A percentile compares a stretch with the other conserved stretches of the same genome.
These are phyloP conservation scores for Gossypioides kirkii DNA, from an alignment of 345 rosid genomes.

Conservation along the genomic window DNA sequence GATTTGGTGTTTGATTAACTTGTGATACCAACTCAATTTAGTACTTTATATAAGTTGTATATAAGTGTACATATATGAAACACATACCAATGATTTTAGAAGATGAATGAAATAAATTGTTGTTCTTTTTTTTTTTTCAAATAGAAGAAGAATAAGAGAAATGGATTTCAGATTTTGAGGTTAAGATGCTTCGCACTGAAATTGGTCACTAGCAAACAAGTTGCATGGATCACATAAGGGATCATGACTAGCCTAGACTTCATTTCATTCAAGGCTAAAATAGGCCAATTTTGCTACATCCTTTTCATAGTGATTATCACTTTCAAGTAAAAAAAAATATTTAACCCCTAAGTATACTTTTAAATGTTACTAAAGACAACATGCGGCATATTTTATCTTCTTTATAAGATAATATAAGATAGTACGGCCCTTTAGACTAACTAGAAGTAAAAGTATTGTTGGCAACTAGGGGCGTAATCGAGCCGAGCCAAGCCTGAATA, in stretches of 20 bases:
- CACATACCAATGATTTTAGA: not conserved
- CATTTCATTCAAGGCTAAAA: not conserved
- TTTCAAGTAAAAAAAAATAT: not conserved
- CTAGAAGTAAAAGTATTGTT: not conserved
- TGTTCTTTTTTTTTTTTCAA: not conserved
- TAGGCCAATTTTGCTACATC: not conserved
- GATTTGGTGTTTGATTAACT: too few relatives aligned
- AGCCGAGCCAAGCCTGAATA: too few relatives aligned
- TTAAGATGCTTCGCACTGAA: not conserved
- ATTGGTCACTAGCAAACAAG: not conserved
- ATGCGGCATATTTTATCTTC: too few relatives aligned
- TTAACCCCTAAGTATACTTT: not conserved
- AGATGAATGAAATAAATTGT: not conserved
- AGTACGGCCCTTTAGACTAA: not conserved
- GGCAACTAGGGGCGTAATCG: not conserved
- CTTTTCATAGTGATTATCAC: not conserved
- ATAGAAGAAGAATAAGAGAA: not conserved
- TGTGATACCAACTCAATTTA: too few relatives aligned
- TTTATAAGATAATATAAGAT: not conserved
- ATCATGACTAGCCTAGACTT: not conserved
- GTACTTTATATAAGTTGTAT: too few relatives aligned
- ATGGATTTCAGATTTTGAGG: not conserved
- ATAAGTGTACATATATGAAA: too few relatives aligned
- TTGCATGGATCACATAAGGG: not conserved
- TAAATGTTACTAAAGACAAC: not conserved